phyloP scores from a whole-genome alignment of 164 flowering plant species.

The Chloranthus sessilifolius region DNA sequence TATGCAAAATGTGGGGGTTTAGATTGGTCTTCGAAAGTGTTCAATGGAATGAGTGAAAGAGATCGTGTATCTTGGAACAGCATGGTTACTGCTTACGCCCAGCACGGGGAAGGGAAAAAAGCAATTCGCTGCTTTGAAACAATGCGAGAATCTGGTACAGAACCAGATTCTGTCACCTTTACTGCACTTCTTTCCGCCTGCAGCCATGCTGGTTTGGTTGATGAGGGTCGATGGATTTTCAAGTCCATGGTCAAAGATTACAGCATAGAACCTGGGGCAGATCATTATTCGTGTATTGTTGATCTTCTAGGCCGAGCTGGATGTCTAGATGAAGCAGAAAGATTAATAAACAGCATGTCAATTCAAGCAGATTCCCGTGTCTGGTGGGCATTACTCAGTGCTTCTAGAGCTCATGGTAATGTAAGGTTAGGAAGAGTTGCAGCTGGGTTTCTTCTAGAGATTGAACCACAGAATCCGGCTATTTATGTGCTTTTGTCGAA shows the following conservation, averaged over 20 bases:
- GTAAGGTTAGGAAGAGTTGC: constrained; percentile 47
- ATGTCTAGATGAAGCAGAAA: constrained; percentile 49
- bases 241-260: constrained; percentile 45
- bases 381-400: constrained; percentile 63
- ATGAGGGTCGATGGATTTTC: constrained; percentile 41
- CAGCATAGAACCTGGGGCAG: constrained; percentile 37
- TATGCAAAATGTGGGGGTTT: constrained; percentile 56
- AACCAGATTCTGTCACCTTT: constrained; percentile 57
- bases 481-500: constrained; percentile 50
- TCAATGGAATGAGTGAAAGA: constrained; percentile 31
- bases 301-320: constrained; percentile 65
- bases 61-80: constrained; percentile 57
- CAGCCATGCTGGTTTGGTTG: constrained; percentile 63
- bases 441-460: constrained; percentile 40
- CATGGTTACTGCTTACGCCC: constrained; percentile 55
- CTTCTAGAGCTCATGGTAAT: constrained; percentile 59
- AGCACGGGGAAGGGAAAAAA: constrained; percentile 55
- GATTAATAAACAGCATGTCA: constrained; percentile 23
- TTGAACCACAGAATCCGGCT: constrained; percentile 42
- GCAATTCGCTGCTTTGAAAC: constrained; percentile 41
- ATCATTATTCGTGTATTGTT: constrained; percentile 54
- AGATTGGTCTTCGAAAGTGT: constrained; percentile 38
- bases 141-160: constrained; percentile 27
- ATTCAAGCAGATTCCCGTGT: constrained; percentile 25
- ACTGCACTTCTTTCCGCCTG: constrained; percentile 63